A percentile compares a stretch with the other conserved stretches of the same genome.
These are phyloP conservation scores for Erodium trifolium DNA, from an alignment of 441 rosid species.

Conservation along the genomic window DNA sequence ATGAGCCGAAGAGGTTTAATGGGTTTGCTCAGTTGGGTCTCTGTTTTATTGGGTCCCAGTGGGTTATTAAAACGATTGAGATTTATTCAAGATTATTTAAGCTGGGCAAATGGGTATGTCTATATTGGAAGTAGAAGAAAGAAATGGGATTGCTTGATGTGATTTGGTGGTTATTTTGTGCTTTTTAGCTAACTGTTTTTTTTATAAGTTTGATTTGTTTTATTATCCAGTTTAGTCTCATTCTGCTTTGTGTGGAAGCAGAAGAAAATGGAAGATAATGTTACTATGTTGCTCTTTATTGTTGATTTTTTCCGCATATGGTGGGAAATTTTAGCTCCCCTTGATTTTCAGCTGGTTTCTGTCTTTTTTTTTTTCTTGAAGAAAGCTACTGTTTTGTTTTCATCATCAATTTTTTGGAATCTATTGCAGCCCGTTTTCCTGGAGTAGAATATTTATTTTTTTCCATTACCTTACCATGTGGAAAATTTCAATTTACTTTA, in stretches of 20 bases:
- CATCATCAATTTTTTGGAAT: background rate
- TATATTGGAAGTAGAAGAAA: slow-evolving; percentile 3
- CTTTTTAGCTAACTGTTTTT: background rate
- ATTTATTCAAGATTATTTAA: background rate
- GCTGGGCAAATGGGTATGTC: slow-evolving; percentile 2
- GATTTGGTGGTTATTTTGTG: slow-evolving; percentile 10
- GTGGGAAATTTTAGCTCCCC: background rate
- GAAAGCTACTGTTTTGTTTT: slow-evolving; percentile 6
- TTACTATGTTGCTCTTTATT: background rate
- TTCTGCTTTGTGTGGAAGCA: background rate
- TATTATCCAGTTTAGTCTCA: slow-evolving; percentile 4
- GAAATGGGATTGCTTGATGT: background rate
- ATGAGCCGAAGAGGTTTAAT: slow-evolving; percentile 16
- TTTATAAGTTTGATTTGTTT: slow-evolving; percentile 9
- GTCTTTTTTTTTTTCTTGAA: background rate
- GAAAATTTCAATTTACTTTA: background rate
- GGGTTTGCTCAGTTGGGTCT: background rate
- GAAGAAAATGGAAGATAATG: background rate
- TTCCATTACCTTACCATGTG: background rate
- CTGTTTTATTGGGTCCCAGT: slow-evolving; percentile 7
- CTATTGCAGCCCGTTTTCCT: background rate
- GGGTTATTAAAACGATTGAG: background rate
- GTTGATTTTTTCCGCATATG: background rate
- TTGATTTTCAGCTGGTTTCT: background rate
- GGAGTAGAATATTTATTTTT: background rate